phyloP scores from a whole-genome alignment of 75 land plant species.

The Azolla pinnata region DNA sequence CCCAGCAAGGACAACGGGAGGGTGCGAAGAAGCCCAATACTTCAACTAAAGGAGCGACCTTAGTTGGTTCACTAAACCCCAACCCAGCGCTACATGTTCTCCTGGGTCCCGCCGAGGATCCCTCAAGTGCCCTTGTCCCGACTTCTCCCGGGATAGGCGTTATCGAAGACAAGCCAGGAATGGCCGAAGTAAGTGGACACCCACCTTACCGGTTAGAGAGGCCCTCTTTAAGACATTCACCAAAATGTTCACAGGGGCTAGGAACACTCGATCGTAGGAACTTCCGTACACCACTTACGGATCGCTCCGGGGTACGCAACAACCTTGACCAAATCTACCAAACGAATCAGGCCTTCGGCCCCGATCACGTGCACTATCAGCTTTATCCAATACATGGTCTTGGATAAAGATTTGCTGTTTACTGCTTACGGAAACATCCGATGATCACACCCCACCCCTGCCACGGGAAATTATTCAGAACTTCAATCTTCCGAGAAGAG shows the following conservation, averaged over 20 bases:
- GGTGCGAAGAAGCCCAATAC: not conserved
- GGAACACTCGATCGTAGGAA: not conserved
- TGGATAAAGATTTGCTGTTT: too few species aligned
- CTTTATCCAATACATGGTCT: too few species aligned
- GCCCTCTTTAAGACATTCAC: not conserved
- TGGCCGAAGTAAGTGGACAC: too few species aligned
- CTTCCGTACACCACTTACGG: not conserved
- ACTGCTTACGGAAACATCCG: too few species aligned
- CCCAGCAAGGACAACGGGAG: not conserved
- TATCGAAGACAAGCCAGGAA: not conserved
- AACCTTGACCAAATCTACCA: not conserved
- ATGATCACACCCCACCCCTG: too few species aligned
- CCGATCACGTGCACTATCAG: too few species aligned
- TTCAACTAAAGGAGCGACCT: too few species aligned
- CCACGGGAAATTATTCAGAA: too few species aligned
- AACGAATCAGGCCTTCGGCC: not conserved
- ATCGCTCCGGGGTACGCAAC: not conserved
- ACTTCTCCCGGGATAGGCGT: not conserved
- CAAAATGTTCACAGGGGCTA: not conserved
- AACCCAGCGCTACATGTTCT: not conserved
- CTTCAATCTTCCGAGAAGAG: too few species aligned
- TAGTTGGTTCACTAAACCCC: too few species aligned
- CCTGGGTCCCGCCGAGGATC: not conserved
- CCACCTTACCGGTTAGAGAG: too few species aligned
- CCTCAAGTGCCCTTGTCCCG: conserved; percentile 3